Evolutionary conservation across 345 rosid genomes (phyloP).

Genomic region (Erucastrum elatum): DNA sequence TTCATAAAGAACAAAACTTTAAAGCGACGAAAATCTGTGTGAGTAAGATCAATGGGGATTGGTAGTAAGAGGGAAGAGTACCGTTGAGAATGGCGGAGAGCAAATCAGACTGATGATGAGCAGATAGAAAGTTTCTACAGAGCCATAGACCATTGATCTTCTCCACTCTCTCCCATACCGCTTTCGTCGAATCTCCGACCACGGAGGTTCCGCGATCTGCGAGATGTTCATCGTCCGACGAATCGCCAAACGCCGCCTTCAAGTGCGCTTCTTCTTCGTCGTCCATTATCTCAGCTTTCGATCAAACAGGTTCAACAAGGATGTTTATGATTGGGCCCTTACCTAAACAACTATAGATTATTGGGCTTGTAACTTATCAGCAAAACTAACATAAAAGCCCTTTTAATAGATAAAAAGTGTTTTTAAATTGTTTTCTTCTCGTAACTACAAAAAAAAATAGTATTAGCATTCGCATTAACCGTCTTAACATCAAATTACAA

Average conservation of each 20-base stretch:
- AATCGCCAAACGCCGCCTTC: slow-evolving; percentile 70
- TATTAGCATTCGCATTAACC: neutral
- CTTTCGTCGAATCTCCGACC: slow-evolving; percentile 11
- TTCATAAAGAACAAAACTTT: neutral
- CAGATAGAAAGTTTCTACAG: slow-evolving; percentile 65
- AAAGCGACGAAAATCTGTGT: neutral
- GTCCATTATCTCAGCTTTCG: slow-evolving; percentile 27
- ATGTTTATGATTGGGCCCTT: neutral
- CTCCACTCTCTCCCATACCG: slow-evolving; percentile 53
- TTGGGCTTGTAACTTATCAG: neutral
- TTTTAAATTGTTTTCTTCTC: neutral
- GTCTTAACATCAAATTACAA: neutral
- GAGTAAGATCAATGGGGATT: neutral
- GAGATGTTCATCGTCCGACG: slow-evolving; percentile 59
- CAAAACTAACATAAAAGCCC: neutral
- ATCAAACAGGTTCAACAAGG: neutral
- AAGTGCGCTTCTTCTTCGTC: slow-evolving; percentile 38
- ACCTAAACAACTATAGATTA: neutral
- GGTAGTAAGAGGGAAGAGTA: slow-evolving; percentile 12
- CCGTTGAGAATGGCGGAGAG: slow-evolving; percentile 64
- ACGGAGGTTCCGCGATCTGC: neutral
- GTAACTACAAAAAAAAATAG: neutral
- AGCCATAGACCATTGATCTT: slow-evolving; percentile 70
- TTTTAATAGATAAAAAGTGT: neutral
- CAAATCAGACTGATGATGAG: slow-evolving; percentile 51